A percentile compares a stretch with the other conserved stretches of the same genome.
These are phyloP conservation scores for Dalbergia cochinchinensis DNA, from an alignment of 306 rosid genomes.

Conservation along the genomic window DNA sequence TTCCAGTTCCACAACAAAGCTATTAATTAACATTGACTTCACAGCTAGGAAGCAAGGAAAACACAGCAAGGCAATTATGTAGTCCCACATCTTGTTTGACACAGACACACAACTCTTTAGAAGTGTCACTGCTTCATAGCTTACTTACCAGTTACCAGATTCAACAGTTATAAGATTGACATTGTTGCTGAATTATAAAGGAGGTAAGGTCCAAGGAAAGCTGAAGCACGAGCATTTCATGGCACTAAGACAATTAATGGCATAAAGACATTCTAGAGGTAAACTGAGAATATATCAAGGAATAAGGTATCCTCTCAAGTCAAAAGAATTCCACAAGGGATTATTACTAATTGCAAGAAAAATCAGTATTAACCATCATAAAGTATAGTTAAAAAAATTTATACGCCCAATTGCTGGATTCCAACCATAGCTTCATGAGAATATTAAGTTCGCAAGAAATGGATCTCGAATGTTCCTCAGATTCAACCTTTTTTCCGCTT, in stretches of 20 bases:
- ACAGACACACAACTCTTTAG: not conserved
- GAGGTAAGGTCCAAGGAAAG: not conserved
- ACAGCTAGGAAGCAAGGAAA: slow-evolving; percentile 9
- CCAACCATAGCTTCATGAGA: slow-evolving; percentile 18
- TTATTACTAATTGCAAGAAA: not conserved
- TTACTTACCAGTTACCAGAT: not conserved
- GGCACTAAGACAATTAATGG: not conserved
- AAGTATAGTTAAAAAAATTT: too few species aligned
- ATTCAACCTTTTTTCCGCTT: not conserved
- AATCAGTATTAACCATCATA: not conserved
- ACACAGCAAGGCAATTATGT: not conserved
- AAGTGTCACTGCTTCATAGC: not conserved
- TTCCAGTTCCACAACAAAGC: not conserved
- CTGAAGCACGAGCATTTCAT: not conserved
- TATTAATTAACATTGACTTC: not conserved
- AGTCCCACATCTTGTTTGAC: not conserved
- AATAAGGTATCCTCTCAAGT: not conserved
- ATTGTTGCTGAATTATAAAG: not conserved
- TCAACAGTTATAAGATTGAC: not conserved
- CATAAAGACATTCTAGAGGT: not conserved
- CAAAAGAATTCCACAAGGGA: not conserved
- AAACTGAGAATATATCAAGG: not conserved
- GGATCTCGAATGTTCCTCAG: not conserved
- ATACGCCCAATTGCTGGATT: not conserved
- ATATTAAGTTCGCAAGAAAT: not conserved